A percentile compares a stretch with the other conserved stretches of the same genome.
Conservation (phyloP, 257 asterid species). For the Primulina tabacum region DNA sequence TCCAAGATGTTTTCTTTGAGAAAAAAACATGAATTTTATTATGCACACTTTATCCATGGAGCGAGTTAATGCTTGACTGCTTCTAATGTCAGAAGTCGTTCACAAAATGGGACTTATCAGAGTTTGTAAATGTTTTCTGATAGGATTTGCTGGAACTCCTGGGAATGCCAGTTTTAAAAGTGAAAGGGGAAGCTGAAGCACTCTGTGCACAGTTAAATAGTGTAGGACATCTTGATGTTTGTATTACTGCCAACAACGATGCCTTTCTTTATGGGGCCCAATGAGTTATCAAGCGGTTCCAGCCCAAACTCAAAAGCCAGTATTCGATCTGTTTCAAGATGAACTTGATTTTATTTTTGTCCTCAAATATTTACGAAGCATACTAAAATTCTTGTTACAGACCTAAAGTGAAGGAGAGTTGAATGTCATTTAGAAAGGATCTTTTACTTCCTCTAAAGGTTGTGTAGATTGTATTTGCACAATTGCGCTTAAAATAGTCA, state of each 20-base stretch:
- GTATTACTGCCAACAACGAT: slow-evolving; percentile 92
- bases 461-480: neutral
- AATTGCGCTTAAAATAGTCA: neutral
- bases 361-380: slow-evolving; percentile 4
- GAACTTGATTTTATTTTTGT: neutral
- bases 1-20: neutral
- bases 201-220: slow-evolving; percentile 84
- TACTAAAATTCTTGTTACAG: slow-evolving; percentile 1
- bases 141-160: slow-evolving; percentile 89
- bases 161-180: slow-evolving; percentile 84
- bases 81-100: neutral
- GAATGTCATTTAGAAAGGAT: neutral
- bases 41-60: neutral
- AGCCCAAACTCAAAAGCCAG: slow-evolving; percentile 77
- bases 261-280: slow-evolving; percentile 84
- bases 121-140: slow-evolving; percentile 19
- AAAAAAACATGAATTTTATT: neutral
- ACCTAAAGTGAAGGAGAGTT: slow-evolving; percentile 10
- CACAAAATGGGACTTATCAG: slow-evolving; percentile 15
- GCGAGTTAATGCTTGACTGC: slow-evolving; percentile 8
- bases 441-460: neutral
- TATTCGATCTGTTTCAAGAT: slow-evolving; percentile 3
- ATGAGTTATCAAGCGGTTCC: slow-evolving; percentile 72
- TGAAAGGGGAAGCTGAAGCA: slow-evolving; percentile 96
- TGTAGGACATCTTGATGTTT: slow-evolving; percentile 84